Evolutionary conservation across 2,329 filamentous ascomycete species (phyloP).

Genomic region (Sclerotinia borealis): DNA sequence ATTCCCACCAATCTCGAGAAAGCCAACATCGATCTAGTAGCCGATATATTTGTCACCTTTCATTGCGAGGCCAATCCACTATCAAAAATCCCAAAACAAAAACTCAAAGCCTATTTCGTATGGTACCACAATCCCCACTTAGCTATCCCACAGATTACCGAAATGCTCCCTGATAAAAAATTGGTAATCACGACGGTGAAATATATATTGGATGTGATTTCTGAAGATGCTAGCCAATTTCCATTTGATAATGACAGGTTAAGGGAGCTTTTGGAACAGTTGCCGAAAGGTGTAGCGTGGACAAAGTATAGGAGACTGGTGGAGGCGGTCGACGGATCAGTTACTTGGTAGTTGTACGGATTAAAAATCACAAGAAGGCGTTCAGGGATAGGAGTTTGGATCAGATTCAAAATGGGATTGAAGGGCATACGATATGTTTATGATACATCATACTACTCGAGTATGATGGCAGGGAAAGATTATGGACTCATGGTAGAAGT

Average conservation of each 20-base stretch:
- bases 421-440: neutral
- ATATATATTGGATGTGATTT: constrained; percentile 54
- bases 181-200: constrained; percentile 48
- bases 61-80: constrained; percentile 16
- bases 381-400: neutral
- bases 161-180: constrained; percentile 54
- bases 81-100: constrained; percentile 23
- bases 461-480: neutral
- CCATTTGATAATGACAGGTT: constrained; percentile 44
- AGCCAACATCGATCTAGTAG: constrained; percentile 21
- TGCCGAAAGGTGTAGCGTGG: neutral
- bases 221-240: constrained; percentile 45
- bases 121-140: constrained; percentile 53
- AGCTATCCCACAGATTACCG: constrained; percentile 43
- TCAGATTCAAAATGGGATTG: neutral
- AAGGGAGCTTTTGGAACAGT: constrained; percentile 35
- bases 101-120: constrained; percentile 55
- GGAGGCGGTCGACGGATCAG: neutral
- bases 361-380: neutral
- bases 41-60: constrained; percentile 21
- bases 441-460: constrained; percentile 2
- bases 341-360: neutral
- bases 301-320: constrained; percentile 6
- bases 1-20: neutral
- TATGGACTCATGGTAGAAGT: neutral